Conservation (phyloP, 1,284 basidiomycete species). For the Microbotryum silenes-acaulis region DNA sequence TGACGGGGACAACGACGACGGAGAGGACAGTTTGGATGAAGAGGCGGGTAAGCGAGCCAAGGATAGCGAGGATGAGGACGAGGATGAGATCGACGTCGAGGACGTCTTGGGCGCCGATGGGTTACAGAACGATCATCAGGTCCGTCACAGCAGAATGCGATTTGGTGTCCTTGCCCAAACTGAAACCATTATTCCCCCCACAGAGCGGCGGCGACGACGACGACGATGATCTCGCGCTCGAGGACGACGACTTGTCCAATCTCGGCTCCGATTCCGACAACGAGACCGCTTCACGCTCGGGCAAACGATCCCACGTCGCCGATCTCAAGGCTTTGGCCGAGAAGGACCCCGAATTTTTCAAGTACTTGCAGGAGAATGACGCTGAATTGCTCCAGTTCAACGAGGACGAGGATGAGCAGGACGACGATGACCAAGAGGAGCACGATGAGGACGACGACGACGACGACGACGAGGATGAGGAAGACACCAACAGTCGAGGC, state of each 20-base stretch:
- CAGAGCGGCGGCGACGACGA: conserved; percentile 5
- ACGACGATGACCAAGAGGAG: conserved; percentile 25
- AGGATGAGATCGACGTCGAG: conserved; percentile 52
- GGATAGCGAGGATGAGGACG: conserved; percentile 41
- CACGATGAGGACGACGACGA: conserved; percentile 37
- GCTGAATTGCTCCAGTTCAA: conserved; percentile 73
- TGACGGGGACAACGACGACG: not conserved
- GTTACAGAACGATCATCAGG: conserved; percentile 40
- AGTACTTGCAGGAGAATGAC: conserved; percentile 95
- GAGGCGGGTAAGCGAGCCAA: conserved; percentile 34
- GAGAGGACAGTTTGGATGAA: conserved; percentile 39
- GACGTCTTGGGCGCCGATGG: conserved; percentile 70
- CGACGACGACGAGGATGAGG: conserved; percentile 49
- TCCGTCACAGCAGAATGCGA: not conserved
- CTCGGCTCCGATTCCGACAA: conserved; percentile 22
- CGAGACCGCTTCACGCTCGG: not conserved
- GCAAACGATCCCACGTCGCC: conserved; percentile 50
- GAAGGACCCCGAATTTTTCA: conserved; percentile 97
- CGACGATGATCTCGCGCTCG: conserved; percentile 16
- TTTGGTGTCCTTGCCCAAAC: not conserved
- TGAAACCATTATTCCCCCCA: conserved; percentile 28
- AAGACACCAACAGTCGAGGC: conserved; percentile 45
- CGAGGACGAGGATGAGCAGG: conserved; percentile 36
- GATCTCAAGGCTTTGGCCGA: conserved; percentile 86
- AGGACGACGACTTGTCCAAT: conserved; percentile 30